Percentiles rank a stretch among this genome's conserved stretches.
Conservation (phyloP, 2,329 filamentous ascomycete species). For the Dothistroma pini region DNA sequence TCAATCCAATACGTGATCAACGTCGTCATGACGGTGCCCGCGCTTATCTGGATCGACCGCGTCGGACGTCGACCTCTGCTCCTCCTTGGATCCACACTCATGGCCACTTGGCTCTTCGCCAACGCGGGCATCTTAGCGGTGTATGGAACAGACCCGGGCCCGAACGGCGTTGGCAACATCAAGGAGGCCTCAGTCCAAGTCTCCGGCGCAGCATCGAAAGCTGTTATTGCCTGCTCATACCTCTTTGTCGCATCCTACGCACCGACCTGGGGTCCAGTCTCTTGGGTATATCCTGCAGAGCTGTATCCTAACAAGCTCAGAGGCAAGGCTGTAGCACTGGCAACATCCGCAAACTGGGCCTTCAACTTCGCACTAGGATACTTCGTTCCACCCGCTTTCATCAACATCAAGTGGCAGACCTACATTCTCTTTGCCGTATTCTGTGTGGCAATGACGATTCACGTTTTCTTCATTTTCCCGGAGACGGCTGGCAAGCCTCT, state of each 20-base stretch:
- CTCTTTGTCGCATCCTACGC: constrained; percentile 69
- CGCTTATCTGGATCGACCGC: constrained; percentile 68
- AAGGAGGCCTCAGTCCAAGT: constrained; percentile 43
- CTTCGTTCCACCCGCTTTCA: constrained; percentile 57
- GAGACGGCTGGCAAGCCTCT: constrained; percentile 71
- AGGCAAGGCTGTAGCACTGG: constrained; percentile 60
- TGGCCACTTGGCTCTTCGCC: constrained; percentile 61
- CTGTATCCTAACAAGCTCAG: constrained; percentile 60
- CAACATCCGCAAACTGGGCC: constrained; percentile 60
- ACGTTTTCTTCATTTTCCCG: constrained; percentile 56
- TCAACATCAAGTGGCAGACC: constrained; percentile 54
- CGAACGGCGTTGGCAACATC: constrained; percentile 38
- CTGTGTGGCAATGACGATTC: constrained; percentile 63
- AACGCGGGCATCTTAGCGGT: constrained; percentile 60
- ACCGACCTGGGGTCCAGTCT: constrained; percentile 59
- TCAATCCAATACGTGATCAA: constrained; percentile 75
- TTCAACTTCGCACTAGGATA: constrained; percentile 57
- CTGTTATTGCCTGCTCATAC: constrained; percentile 66
- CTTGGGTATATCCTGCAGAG: constrained; percentile 46
- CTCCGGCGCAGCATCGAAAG: constrained; percentile 38
- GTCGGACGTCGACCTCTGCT: constrained; percentile 70
- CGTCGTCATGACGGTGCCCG: constrained; percentile 72
- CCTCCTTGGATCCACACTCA: constrained; percentile 60
- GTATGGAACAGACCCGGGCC: constrained; percentile 47
- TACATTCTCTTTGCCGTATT: constrained; percentile 76